A percentile compares a stretch with the other conserved stretches of the same genome.
These are phyloP conservation scores for Daedalea quercina DNA, from an alignment of 768 basidiomycete genomes.

Conservation along the genomic window DNA sequence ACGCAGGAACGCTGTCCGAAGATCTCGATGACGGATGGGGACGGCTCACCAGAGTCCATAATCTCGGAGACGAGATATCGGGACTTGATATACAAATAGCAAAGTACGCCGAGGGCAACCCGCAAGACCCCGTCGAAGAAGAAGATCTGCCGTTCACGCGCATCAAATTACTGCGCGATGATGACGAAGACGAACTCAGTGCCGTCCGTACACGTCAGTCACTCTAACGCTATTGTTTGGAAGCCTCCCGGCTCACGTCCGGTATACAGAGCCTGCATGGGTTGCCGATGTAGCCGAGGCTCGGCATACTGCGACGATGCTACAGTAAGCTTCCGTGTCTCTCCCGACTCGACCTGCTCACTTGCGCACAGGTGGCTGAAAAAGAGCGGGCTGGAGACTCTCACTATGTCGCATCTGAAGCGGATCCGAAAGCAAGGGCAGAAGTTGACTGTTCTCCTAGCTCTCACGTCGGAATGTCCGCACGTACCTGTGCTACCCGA, in stretches of 20 bases:
- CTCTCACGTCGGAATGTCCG: conserved; percentile 21
- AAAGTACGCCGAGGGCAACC: conserved; percentile 28
- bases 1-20: background rate
- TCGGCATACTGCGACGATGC: conserved; percentile 48
- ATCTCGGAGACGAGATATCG: conserved; percentile 8
- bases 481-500: conserved; percentile 43
- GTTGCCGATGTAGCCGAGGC: conserved; percentile 66
- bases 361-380: conserved; percentile 57
- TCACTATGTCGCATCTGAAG: conserved; percentile 67
- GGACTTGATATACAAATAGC: background rate
- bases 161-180: conserved; percentile 49
- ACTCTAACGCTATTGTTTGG: background rate
- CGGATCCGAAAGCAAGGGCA: conserved; percentile 54
- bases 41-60: conserved; percentile 27
- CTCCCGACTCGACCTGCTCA: background rate
- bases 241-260: background rate
- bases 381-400: conserved; percentile 49
- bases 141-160: conserved; percentile 60
- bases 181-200: conserved; percentile 53
- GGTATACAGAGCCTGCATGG: conserved; percentile 59
- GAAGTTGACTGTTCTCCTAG: conserved; percentile 50
- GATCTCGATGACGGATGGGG: conserved; percentile 39
- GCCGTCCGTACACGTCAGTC: conserved; percentile 49
- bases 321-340: conserved; percentile 40
- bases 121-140: conserved; percentile 45